Conservation (phyloP, 352 stramenopile species). For the Globisporangium parvum region DNA sequence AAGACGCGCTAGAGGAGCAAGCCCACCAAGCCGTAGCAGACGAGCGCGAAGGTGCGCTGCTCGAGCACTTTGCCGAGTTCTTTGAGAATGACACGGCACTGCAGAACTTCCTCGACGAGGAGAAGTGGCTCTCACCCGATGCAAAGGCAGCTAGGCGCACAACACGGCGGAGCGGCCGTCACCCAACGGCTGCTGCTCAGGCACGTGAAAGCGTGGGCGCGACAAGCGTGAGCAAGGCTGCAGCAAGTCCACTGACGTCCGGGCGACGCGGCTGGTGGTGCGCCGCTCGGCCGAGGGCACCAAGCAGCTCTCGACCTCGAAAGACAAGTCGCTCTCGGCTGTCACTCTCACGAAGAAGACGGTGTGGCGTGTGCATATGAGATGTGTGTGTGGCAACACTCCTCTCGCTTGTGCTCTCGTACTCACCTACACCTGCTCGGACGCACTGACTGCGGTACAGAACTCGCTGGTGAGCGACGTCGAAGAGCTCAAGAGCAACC, state of each 20-base stretch:
- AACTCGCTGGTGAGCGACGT: conserved; percentile 43
- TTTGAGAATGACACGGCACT: conserved; percentile 35
- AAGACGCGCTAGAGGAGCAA: conserved; percentile 16
- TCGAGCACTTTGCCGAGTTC: conserved; percentile 34
- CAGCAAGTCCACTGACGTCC: conserved; percentile 16
- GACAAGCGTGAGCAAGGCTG: not conserved
- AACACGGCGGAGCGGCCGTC: conserved; percentile 11
- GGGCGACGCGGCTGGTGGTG: conserved; percentile 9
- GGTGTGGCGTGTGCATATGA: too few relatives aligned
- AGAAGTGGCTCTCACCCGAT: conserved; percentile 35
- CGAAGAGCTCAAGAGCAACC: conserved; percentile 49
- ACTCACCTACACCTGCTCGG: not conserved
- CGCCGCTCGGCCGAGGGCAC: conserved; percentile 39
- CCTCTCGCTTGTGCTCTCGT: too few relatives aligned
- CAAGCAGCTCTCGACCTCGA: conserved; percentile 33
- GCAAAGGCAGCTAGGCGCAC: conserved; percentile 17
- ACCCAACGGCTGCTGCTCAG: not conserved
- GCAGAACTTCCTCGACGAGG: conserved; percentile 41
- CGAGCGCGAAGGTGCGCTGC: conserved; percentile 22
- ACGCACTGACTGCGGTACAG: conserved; percentile 15
- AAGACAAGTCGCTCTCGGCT: conserved; percentile 48
- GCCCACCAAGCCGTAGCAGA: conserved; percentile 11
- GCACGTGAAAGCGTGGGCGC: not conserved
- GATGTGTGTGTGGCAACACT: too few relatives aligned
- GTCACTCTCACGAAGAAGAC: conserved; percentile 59